Evolutionary conservation across 148 eudicot genomes (phyloP).

Genomic region (Rhododendron griersonianum): DNA sequence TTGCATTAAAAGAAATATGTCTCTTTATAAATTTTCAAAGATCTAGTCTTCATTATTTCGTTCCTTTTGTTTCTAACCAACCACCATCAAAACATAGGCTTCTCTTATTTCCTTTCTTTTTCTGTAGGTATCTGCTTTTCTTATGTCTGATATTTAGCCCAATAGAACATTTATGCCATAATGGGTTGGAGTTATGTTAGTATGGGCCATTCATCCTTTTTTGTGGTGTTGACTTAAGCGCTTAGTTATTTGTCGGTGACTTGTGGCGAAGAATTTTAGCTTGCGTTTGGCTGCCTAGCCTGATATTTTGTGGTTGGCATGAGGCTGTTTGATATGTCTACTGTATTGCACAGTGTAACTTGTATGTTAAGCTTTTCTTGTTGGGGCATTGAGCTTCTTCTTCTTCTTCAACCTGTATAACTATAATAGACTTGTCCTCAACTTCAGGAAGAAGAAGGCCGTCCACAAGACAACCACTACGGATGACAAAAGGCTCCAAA

Average conservation of each 20-base stretch:
- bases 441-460: constrained; percentile 88
- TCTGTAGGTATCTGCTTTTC: not conserved
- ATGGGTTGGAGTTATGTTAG: not conserved
- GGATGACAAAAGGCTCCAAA: constrained; percentile 88
- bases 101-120: not conserved
- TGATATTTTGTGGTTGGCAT: not conserved
- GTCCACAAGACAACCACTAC: constrained; percentile 88
- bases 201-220: not conserved
- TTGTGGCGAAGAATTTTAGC: not conserved
- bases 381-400: not conserved
- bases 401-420: not conserved
- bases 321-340: not conserved
- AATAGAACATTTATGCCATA: not conserved
- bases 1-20: not conserved
- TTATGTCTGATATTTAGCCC: not conserved
- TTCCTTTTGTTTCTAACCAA: not conserved
- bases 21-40: not conserved
- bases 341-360: not conserved
- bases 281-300: not conserved
- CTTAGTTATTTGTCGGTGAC: not conserved
- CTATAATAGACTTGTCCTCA: not conserved
- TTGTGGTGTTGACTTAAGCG: not conserved
- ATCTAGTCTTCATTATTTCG: not conserved
- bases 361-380: not conserved
- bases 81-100: not conserved